Evolutionary conservation across 2,329 filamentous ascomycete genomes (phyloP).

Genomic region (Ophiostoma tasmaniense): DNA sequence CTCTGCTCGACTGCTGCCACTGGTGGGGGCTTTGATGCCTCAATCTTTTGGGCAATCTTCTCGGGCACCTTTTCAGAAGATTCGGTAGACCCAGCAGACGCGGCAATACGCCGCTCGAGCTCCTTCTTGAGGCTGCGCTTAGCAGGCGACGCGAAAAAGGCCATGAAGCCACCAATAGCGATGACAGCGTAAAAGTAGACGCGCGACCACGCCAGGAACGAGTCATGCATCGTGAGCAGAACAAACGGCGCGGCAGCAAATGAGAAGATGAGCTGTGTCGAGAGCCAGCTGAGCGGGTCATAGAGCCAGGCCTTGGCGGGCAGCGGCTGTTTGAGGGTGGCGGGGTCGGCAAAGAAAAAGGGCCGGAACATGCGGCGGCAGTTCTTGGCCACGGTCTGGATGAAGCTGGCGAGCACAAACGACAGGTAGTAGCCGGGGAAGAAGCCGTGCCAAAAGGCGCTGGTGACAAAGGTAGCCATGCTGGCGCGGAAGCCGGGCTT

Average conservation of each 20-base stretch:
- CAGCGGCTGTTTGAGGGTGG: slow-evolving; percentile 55
- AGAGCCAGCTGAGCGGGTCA: slow-evolving; percentile 43
- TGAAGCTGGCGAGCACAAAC: slow-evolving; percentile 81
- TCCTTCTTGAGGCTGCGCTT: slow-evolving; percentile 51
- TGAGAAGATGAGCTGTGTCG: slow-evolving; percentile 43
- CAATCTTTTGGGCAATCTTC: background rate
- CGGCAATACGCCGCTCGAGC: slow-evolving; percentile 49
- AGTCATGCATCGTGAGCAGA: slow-evolving; percentile 63
- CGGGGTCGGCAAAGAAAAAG: slow-evolving; percentile 83
- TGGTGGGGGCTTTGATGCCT: background rate
- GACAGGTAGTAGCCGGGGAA: slow-evolving; percentile 92
- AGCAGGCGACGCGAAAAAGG: slow-evolving; percentile 71
- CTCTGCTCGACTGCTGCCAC: background rate
- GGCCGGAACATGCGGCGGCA: slow-evolving; percentile 82
- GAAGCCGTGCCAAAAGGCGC: slow-evolving; percentile 96
- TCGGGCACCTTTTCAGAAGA: background rate
- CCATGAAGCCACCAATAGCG: slow-evolving; percentile 55
- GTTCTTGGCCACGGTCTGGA: slow-evolving; percentile 91
- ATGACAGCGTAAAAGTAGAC: slow-evolving; percentile 83
- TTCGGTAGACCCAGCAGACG: slow-evolving; percentile 17
- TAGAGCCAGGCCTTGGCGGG: slow-evolving; percentile 70
- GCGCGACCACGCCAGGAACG: slow-evolving; percentile 67
- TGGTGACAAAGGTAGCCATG: slow-evolving; percentile 86
- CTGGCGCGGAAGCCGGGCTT: slow-evolving; percentile 95
- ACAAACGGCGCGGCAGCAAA: slow-evolving; percentile 82